Conservation (phyloP, 495 filamentous ascomycete species). For the Podospora conica region DNA sequence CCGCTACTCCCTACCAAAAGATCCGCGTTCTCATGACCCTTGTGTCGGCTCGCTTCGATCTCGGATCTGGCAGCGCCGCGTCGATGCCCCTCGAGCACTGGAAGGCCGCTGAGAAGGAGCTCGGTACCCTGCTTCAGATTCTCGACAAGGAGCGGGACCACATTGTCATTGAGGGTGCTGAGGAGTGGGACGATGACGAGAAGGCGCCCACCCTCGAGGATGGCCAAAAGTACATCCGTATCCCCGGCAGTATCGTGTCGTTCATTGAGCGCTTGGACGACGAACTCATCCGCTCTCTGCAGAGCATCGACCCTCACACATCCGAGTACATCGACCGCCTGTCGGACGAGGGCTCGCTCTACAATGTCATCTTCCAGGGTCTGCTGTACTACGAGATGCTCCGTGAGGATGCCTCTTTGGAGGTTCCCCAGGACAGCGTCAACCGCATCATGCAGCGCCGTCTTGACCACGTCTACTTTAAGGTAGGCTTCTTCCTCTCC, state of each 20-base stretch:
- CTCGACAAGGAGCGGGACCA: constrained; percentile 73
- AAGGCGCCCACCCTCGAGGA: constrained; percentile 67
- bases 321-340: constrained; percentile 96
- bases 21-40: constrained; percentile 89
- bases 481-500: constrained; percentile 47
- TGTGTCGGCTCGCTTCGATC: constrained; percentile 90
- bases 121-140: constrained; percentile 65
- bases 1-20: constrained; percentile 84
- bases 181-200: constrained; percentile 99
- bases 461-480: constrained; percentile 98
- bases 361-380: constrained; percentile 80
- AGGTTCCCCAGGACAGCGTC: constrained; percentile 69
- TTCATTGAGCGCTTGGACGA: constrained; percentile 95
- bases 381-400: constrained; percentile 83
- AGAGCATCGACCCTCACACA: constrained; percentile 96
- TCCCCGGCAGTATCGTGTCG: constrained; percentile 90
- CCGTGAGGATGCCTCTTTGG: constrained; percentile 60
- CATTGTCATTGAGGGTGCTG: constrained; percentile 81
- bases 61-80: constrained; percentile 70
- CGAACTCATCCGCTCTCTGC: constrained; percentile 90
- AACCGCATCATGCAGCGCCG: constrained; percentile 91
- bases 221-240: constrained; percentile 71
- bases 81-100: constrained; percentile 96
- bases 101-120: constrained; percentile 87
- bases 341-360: constrained; percentile 84